Percentiles rank a stretch among this genome's conserved stretches.
Evolutionary conservation across 208 protist species (phyloP).

Genomic region (Perkinsela sp.): DNA sequence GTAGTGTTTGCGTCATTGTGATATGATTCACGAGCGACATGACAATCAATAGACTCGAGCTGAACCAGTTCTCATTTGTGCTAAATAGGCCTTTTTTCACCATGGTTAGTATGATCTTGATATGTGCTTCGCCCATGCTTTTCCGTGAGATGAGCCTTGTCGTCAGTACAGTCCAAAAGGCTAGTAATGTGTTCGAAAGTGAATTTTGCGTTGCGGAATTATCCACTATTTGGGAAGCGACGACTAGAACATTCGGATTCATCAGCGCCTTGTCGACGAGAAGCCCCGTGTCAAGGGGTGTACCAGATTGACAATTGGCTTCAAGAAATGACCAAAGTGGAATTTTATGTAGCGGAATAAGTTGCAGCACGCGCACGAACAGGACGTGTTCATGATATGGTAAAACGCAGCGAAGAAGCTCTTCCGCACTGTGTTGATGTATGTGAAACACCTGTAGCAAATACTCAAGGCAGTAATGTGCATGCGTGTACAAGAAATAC

Average conservation of each 20-base stretch:
- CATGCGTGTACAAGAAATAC: slow-evolving; percentile 3
- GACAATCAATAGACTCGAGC: not conserved
- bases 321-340: not conserved
- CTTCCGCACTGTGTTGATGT: slow-evolving; percentile 1
- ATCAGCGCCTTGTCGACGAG: not conserved
- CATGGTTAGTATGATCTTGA: not conserved
- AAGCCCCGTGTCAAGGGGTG: not conserved
- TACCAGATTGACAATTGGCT: not conserved
- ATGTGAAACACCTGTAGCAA: slow-evolving; percentile 5
- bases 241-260: not conserved
- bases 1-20: not conserved
- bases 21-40: not conserved
- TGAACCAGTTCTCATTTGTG: not conserved
- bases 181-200: not conserved
- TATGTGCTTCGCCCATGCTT: not conserved
- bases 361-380: slow-evolving; percentile 3
- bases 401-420: slow-evolving; percentile 1
- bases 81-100: not conserved
- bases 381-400: slow-evolving; percentile 7
- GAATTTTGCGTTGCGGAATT: not conserved
- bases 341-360: slow-evolving; percentile 2
- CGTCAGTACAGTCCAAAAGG: not conserved
- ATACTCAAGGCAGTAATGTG: slow-evolving; percentile 5
- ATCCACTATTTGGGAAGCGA: not conserved
- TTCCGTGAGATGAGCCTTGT: not conserved